Conservation (phyloP, 2,329 filamentous ascomycete species). For the Paracoccidioides lutzii region DNA sequence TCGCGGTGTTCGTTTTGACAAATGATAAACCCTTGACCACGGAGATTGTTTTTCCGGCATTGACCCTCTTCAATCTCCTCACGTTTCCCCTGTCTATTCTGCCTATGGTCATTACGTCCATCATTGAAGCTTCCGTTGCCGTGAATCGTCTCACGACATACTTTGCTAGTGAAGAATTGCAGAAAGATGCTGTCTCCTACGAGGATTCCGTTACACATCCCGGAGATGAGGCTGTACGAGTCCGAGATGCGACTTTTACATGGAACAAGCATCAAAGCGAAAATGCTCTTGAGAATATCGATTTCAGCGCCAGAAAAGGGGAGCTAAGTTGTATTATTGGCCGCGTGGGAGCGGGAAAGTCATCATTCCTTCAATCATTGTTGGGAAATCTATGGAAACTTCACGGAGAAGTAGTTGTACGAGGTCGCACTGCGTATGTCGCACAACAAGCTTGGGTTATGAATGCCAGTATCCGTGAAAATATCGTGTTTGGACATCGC, state of each 20-base stretch:
- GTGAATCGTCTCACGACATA: conserved; percentile 74
- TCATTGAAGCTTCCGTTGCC: conserved; percentile 92
- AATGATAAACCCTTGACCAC: conserved; percentile 71
- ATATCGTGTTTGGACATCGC: conserved; percentile 90
- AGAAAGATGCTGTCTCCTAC: conserved; percentile 63
- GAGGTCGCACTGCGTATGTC: conserved; percentile 78
- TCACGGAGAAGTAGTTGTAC: conserved; percentile 67
- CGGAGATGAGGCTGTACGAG: conserved; percentile 75
- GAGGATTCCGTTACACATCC: conserved; percentile 57
- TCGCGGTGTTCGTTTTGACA: conserved; percentile 84
- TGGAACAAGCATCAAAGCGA: conserved; percentile 73
- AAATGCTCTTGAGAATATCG: conserved; percentile 64
- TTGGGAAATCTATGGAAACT: conserved; percentile 88
- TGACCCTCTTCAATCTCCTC: conserved; percentile 87
- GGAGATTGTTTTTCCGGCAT: conserved; percentile 87
- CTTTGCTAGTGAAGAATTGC: conserved; percentile 77
- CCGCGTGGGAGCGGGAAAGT: conserved; percentile 89
- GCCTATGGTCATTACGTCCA: conserved; percentile 94
- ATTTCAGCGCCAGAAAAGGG: conserved; percentile 80
- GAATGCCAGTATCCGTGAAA: conserved; percentile 94
- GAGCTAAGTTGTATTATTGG: conserved; percentile 89
- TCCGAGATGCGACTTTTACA: conserved; percentile 78
- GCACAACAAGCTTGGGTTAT: conserved; percentile 92
- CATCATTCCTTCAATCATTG: conserved; percentile 75
- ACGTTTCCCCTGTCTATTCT: conserved; percentile 89